These are phyloP conservation scores for Trichosporon sp. DNA, from an alignment of 1,284 basidiomycete species.

Conservation along the genomic window DNA sequence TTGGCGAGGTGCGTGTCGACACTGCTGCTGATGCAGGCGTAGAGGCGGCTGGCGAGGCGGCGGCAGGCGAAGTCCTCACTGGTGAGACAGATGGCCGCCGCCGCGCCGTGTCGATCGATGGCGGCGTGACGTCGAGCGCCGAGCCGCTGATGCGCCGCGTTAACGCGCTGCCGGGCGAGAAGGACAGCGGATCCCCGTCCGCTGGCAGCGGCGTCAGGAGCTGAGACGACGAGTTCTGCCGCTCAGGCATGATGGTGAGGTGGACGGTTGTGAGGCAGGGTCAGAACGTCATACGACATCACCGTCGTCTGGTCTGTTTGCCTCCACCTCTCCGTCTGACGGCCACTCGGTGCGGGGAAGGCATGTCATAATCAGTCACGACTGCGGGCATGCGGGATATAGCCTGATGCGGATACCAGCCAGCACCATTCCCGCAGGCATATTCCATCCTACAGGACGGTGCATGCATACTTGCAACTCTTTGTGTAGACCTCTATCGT, in stretches of 20 bases:
- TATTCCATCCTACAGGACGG: neutral
- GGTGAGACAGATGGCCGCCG: neutral
- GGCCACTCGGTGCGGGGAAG: neutral
- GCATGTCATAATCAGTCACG: neutral
- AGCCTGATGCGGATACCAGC: neutral
- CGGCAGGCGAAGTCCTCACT: neutral
- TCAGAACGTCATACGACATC: neutral
- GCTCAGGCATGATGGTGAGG: neutral
- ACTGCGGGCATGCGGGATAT: no score
- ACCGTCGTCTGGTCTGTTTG: neutral
- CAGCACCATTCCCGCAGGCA: neutral
- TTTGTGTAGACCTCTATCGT: neutral
- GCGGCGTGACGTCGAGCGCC: neutral
- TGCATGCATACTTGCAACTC: neutral
- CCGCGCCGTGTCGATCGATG: neutral
- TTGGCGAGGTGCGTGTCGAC: neutral
- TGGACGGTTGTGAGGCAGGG: neutral
- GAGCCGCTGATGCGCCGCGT: neutral
- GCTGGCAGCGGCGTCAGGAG: neutral
- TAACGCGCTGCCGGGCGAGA: neutral
- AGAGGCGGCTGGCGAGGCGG: neutral
- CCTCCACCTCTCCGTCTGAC: neutral
- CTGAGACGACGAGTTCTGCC: conserved; percentile 4
- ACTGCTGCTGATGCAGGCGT: neutral
- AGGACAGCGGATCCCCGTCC: neutral